These are phyloP conservation scores for Trichoderma sp. DNA, from an alignment of 2,329 filamentous ascomycete genomes.

Conservation along the genomic window DNA sequence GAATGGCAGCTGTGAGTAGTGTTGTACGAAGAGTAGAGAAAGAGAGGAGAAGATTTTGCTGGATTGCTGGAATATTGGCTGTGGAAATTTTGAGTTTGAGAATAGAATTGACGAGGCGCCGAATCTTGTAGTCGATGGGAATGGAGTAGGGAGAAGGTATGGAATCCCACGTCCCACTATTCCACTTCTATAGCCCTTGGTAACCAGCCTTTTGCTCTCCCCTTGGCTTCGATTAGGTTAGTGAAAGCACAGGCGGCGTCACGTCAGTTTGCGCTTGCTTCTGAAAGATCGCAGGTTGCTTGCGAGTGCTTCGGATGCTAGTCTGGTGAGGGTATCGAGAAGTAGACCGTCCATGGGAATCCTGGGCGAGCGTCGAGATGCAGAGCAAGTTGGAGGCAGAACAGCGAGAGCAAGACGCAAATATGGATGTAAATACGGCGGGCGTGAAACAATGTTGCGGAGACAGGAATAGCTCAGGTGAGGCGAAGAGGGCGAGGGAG, in stretches of 20 bases:
- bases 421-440: background rate
- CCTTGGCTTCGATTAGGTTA: background rate
- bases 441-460: background rate
- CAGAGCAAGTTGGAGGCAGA: conserved; percentile 1
- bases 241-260: conserved; percentile 17
- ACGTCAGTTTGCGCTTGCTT: conserved; percentile 26
- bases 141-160: background rate
- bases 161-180: conserved; percentile 1
- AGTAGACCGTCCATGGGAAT: conserved; percentile 30
- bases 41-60: background rate
- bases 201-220: conserved; percentile 2
- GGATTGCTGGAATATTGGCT: background rate
- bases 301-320: conserved; percentile 11
- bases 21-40: background rate
- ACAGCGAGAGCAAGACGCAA: background rate
- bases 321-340: conserved; percentile 1
- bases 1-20: background rate
- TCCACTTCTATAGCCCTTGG: background rate
- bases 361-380: background rate
- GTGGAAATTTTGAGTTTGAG: background rate
- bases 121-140: background rate
- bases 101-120: background rate
- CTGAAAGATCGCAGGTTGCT: conserved; percentile 8
- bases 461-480: background rate
- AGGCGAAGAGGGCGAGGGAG: conserved; percentile 5